Percentiles rank a stretch among this genome's conserved stretches.
These are phyloP conservation scores for Aphanomyces astaci DNA, from an alignment of 352 stramenopile species.

Conservation along the genomic window DNA sequence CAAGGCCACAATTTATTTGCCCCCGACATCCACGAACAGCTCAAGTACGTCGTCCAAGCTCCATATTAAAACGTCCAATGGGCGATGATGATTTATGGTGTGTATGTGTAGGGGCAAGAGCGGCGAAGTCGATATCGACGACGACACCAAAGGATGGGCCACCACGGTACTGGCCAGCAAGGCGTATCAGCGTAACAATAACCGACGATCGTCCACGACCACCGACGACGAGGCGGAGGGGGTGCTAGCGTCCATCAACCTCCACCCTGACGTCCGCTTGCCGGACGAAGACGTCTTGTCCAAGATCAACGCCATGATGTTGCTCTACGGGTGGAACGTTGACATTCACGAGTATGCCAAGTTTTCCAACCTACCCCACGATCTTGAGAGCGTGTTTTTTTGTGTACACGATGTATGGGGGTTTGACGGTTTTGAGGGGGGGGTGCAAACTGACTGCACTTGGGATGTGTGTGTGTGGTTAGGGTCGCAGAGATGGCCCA, in stretches of 20 bases:
- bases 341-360: conserved; percentile 56
- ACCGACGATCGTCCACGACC: conserved; percentile 18
- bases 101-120: conserved; percentile 30
- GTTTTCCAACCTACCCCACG: neutral
- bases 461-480: neutral
- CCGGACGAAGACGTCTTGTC: conserved; percentile 59
- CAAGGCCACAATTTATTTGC: conserved; percentile 76
- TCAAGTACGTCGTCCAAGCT: too few relatives aligned
- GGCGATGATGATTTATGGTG: neutral
- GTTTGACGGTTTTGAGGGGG: too few relatives aligned
- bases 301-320: conserved; percentile 57
- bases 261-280: conserved; percentile 54
- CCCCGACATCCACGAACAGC: conserved; percentile 70
- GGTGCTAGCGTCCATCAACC: conserved; percentile 13
- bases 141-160: conserved; percentile 72
- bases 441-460: too few relatives aligned
- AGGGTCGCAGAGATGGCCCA: conserved; percentile 53
- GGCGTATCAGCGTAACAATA: conserved; percentile 57
- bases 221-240: conserved; percentile 5
- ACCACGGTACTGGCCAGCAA: conserved; percentile 69
- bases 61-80: neutral
- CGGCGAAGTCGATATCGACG: conserved; percentile 49
- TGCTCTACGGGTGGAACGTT: conserved; percentile 63
- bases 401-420: too few relatives aligned
- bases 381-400: too few relatives aligned